Base-by-base conservation (phyloP, 176 grass and related monocot species). In the Chrysopogon serrulatus region DNA sequence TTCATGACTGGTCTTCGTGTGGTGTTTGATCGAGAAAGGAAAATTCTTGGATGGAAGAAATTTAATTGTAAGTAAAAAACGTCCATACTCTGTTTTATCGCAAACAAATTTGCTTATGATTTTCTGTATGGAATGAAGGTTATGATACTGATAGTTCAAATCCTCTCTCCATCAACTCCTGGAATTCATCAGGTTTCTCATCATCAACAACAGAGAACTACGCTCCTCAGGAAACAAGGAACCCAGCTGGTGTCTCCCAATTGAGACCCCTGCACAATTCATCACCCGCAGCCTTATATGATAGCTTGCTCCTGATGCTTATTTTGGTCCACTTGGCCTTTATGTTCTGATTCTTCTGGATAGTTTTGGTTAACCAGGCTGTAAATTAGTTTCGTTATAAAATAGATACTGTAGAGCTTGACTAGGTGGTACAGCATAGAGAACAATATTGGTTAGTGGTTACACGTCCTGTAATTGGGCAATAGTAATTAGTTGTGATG, bases 1-100 rank as follows among this genome's bases (percentile, higher is more conserved):
- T 94, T 94, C 88, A 94, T 97, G 95, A 90, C 95, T 0, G 90
- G 92, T 81, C 86, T 97, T 35, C 88, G 83, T 4, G 40, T 97
- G 13, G 84, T 94, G 24, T 97, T 97, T 13, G 92, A 97, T 73
- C 80, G 90, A 76, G 90, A 97, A 27, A 97, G 88, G 70, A 87
- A 90, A 51, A 79, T 83, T 73, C 83, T 94, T 48, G 95, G 95
- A 41, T 97, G 95, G 92, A 94, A 92, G 65, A 90, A 83, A 63
- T 92, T 94, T 47, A 90, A 97, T 42, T 97, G 92, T 94, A 85
- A 88, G 91, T 80, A 75, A 21, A n/a, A n/a, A 74, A 42, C 40
- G 14, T 21, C 21, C n/a, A 1, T 5, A 24, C 3, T 32, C 48
- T 17, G 2, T 68, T 47, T 60, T 76, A 35, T 79, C 30, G 5